These are phyloP conservation scores for Metarhizium anisopliae DNA, from an alignment of 2,329 filamentous ascomycete genomes.

Conservation along the genomic window DNA sequence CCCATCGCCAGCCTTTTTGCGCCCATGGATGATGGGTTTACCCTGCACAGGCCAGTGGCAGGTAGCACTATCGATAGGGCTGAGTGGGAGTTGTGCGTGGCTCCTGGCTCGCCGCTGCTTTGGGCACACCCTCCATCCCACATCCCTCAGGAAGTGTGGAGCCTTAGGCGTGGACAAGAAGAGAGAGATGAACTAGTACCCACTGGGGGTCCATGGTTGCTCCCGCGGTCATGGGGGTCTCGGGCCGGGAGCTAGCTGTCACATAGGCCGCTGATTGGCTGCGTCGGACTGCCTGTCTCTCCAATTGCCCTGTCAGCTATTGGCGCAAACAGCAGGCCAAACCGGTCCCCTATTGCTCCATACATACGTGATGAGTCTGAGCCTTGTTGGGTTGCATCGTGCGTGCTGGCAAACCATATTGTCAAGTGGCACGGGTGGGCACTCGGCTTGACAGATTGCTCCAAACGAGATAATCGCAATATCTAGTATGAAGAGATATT, in stretches of 20 bases:
- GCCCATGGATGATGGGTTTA: neutral
- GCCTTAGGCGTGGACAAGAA: neutral
- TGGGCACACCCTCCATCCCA: neutral
- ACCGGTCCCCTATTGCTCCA: neutral
- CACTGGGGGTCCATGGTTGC: neutral
- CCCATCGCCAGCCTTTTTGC: no score
- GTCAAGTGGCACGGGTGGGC: neutral
- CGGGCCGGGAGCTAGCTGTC: conserved; percentile 2
- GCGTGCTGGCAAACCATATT: neutral
- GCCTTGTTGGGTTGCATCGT: neutral
- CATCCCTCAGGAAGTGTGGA: neutral
- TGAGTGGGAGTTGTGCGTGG: conserved; percentile 9
- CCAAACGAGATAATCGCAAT: neutral
- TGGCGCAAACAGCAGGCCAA: neutral
- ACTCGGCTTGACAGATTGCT: neutral
- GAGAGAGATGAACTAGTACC: neutral
- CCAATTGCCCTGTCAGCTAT: neutral
- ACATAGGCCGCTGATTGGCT: neutral
- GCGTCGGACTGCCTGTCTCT: conserved; percentile 1
- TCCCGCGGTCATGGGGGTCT: neutral
- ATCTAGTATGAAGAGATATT: neutral
- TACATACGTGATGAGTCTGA: neutral
- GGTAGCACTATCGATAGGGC: conserved; percentile 7
- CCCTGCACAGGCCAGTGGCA: neutral
- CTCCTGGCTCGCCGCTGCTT: neutral